Evolutionary conservation across 2,329 filamentous ascomycete species (phyloP).

Genomic region (Epicoccum nigrum): DNA sequence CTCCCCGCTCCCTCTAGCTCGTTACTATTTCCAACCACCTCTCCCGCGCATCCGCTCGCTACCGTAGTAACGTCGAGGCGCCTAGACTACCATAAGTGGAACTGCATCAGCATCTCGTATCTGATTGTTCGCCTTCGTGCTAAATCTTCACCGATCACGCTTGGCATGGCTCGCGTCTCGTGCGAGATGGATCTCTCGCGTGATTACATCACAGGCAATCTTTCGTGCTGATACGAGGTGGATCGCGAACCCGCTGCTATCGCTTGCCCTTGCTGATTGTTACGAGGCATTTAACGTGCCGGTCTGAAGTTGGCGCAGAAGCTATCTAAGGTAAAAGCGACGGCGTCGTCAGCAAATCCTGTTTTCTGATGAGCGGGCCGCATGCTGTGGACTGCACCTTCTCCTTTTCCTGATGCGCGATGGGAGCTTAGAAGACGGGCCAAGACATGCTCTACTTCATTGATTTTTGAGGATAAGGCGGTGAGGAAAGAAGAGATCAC

Average conservation of each 20-base stretch:
- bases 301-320: background rate
- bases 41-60: too few species aligned
- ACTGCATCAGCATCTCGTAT: too few species aligned
- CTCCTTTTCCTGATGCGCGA: background rate
- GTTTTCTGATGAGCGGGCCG: too few species aligned
- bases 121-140: background rate
- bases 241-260: background rate
- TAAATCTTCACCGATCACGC: background rate
- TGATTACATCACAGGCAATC: slow-evolving; percentile 4
- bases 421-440: background rate
- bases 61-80: background rate
- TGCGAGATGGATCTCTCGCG: background rate
- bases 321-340: background rate
- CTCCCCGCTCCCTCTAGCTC: background rate
- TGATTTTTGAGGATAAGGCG: too few species aligned
- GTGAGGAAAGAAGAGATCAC: too few species aligned
- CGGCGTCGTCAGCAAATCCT: background rate
- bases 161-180: background rate
- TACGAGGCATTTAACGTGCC: background rate
- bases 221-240: slow-evolving; percentile 8
- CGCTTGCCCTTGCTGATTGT: background rate
- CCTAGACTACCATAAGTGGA: too few species aligned
- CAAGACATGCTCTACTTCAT: too few species aligned
- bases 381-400: background rate
- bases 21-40: background rate